Conservation (phyloP, 148 eudicot genomes). For the Pharnaceum exiguum region DNA sequence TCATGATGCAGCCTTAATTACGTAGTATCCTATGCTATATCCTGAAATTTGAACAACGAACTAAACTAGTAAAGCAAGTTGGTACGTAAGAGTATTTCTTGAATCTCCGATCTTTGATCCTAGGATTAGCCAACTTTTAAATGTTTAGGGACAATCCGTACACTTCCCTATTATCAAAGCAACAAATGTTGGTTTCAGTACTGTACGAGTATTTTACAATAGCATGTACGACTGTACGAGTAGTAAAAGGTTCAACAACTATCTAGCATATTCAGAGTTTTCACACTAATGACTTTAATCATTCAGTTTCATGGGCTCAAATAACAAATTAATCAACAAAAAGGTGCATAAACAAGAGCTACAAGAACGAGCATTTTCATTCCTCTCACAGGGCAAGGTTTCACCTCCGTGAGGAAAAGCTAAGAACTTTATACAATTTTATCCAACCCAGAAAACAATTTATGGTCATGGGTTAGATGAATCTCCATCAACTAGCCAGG, state of each 20-base stretch:
- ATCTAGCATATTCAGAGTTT: too few relatives aligned
- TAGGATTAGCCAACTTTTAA: background rate
- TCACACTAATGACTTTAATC: too few relatives aligned
- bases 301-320: background rate
- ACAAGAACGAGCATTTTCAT: conserved; percentile 19
- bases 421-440: conserved; percentile 19
- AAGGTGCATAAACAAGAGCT: conserved; percentile 7
- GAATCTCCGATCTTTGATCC: background rate
- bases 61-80: background rate
- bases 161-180: background rate
- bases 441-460: conserved; percentile 28
- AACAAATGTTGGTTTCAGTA: background rate
- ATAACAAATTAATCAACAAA: conserved; percentile 1
- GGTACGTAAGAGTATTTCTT: conserved; percentile 1
- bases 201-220: background rate
- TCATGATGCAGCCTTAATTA: too few relatives aligned
- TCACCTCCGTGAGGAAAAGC: conserved; percentile 32
- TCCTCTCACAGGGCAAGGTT: conserved; percentile 31
- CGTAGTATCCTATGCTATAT: too few relatives aligned
- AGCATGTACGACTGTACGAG: background rate
- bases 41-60: background rate
- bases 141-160: background rate
- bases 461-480: conserved; percentile 19
- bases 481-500: background rate
- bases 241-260: background rate